Percentiles rank a stretch among this genome's conserved stretches.
These are phyloP conservation scores for Alternaria gaisen DNA, from an alignment of 2,329 filamentous ascomycete genomes.

Conservation along the genomic window DNA sequence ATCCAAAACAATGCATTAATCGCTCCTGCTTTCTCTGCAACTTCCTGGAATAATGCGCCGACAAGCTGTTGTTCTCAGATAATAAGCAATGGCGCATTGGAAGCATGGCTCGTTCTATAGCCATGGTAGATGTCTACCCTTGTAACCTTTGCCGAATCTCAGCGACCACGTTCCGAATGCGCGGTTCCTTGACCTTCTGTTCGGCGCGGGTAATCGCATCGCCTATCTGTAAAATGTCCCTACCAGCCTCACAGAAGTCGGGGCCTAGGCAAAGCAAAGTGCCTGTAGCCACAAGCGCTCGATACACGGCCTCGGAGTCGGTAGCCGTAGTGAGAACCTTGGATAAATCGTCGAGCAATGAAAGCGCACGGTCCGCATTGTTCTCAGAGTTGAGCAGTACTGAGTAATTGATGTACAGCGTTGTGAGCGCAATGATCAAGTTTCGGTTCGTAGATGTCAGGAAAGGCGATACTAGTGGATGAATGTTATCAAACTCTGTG, in stretches of 20 bases:
- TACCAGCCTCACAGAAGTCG: conserved; percentile 66
- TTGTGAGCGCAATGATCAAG: conserved; percentile 81
- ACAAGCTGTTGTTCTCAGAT: background rate
- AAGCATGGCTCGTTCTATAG: background rate
- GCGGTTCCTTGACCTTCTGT: conserved; percentile 65
- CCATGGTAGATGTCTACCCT: conserved; percentile 20
- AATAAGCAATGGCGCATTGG: background rate
- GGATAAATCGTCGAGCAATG: conserved; percentile 69
- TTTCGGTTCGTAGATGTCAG: conserved; percentile 72
- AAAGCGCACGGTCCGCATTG: conserved; percentile 59
- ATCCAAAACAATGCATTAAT: background rate
- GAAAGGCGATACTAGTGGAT: conserved; percentile 70
- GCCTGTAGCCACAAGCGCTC: conserved; percentile 82
- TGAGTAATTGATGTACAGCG: conserved; percentile 83
- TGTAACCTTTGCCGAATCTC: conserved; percentile 65
- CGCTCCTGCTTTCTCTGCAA: background rate
- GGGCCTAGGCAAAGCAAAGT: conserved; percentile 74
- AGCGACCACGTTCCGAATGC: conserved; percentile 66
- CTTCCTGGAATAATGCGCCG: background rate
- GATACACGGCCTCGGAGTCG: conserved; percentile 85
- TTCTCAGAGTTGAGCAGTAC: conserved; percentile 69
- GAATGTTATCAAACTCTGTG: conserved; percentile 66
- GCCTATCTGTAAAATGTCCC: conserved; percentile 65
- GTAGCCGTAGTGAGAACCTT: conserved; percentile 71
- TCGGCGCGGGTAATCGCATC: conserved; percentile 59